These are phyloP conservation scores for Colletotrichum echinochloae DNA, from an alignment of 2,329 filamentous ascomycete species.

Conservation along the genomic window DNA sequence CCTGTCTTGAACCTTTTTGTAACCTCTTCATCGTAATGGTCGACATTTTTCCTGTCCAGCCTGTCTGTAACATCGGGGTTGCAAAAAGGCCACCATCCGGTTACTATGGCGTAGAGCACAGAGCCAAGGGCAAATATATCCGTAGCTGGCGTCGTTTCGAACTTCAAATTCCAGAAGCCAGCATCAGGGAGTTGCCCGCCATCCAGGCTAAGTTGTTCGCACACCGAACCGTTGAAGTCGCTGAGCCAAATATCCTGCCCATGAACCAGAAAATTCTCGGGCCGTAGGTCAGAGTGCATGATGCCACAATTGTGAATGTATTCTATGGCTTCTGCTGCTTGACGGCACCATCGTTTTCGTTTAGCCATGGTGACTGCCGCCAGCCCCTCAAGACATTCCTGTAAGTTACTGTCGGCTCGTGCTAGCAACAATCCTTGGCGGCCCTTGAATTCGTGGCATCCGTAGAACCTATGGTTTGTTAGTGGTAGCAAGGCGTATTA, in stretches of 20 bases:
- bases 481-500: background rate
- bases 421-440: background rate
- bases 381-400: background rate
- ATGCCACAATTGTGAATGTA: background rate
- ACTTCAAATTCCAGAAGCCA: conserved; percentile 15
- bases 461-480: background rate
- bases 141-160: background rate
- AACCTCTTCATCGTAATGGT: background rate
- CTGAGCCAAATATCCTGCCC: no score
- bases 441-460: background rate
- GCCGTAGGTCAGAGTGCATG: background rate
- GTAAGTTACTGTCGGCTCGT: background rate
- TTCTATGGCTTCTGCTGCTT: background rate
- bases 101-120: background rate
- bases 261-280: background rate
- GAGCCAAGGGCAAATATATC: conserved; percentile 18
- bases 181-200: background rate
- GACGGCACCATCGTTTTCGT: background rate
- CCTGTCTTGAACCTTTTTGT: background rate
- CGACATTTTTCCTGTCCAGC: background rate
- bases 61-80: background rate
- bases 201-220: no score
- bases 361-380: background rate
- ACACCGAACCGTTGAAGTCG: no score
- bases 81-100: conserved; percentile 17